Evolutionary conservation across 78 protist genomes (phyloP).

Genomic region (Tieghemostelium lacteum): DNA sequence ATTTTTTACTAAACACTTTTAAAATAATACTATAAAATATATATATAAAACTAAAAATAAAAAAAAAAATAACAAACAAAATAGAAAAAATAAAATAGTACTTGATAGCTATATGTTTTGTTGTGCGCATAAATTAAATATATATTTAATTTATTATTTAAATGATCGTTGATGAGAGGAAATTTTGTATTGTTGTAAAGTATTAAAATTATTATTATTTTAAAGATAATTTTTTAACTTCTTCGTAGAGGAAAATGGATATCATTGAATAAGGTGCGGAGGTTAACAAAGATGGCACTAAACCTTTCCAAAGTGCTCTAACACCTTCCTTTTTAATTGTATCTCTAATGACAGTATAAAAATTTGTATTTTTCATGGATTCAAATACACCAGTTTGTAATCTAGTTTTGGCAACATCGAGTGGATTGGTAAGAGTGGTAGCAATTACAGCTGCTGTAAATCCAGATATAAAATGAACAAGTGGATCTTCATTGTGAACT

Average conservation of each 20-base stretch:
- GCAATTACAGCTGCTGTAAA: conserved; percentile 57
- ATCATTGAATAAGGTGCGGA: conserved; percentile 68
- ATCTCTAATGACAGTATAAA: conserved; percentile 9
- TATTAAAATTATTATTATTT: conserved; percentile 16
- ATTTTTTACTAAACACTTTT: background rate
- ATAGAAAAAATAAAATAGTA: background rate
- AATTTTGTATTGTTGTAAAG: background rate
- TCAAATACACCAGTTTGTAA: conserved; percentile 52
- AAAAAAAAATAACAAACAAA: conserved; percentile 1
- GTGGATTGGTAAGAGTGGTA: conserved; percentile 47
- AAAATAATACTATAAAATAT: background rate
- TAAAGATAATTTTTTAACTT: conserved; percentile 63
- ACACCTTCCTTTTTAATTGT: conserved; percentile 50
- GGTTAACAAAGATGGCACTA: conserved; percentile 53
- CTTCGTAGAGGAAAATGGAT: conserved; percentile 63
- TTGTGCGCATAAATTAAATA: too few species aligned
- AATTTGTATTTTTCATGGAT: conserved; percentile 5
- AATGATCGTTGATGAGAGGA: background rate
- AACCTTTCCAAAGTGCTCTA: conserved; percentile 77
- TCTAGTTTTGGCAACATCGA: conserved; percentile 65
- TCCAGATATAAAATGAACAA: conserved; percentile 52
- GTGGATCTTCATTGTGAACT: conserved; percentile 66
- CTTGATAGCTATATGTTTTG: background rate
- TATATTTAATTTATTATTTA: too few species aligned
- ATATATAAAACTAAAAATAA: background rate